phyloP scores from a whole-genome alignment of 1,139 yeast genomes.

The Diutina mesorugosa region DNA sequence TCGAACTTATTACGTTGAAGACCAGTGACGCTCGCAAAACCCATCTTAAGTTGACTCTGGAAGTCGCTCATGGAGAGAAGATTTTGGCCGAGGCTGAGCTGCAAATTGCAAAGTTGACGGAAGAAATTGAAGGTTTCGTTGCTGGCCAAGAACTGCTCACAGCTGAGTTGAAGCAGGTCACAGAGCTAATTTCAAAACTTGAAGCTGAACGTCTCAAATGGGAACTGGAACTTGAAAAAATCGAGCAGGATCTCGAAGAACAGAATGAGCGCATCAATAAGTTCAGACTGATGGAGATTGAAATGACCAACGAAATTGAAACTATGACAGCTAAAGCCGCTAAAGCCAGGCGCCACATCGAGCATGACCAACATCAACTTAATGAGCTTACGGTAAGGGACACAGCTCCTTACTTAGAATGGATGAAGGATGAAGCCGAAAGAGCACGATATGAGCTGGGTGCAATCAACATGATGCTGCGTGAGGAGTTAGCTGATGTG shows the following conservation, averaged over 20 bases:
- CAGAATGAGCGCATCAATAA: conserved; percentile 43
- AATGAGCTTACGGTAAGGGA: conserved; percentile 37
- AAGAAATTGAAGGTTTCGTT: neutral
- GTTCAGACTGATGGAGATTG: conserved; percentile 58
- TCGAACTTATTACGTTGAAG: conserved; percentile 48
- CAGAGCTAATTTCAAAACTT: conserved; percentile 18
- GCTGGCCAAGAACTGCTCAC: conserved; percentile 8
- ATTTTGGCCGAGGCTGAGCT: conserved; percentile 29
- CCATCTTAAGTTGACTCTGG: conserved; percentile 56
- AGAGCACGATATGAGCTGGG: conserved; percentile 21
- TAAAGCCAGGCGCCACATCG: conserved; percentile 26
- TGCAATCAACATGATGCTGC: conserved; percentile 27
- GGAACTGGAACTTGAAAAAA: conserved; percentile 22
- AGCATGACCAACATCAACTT: conserved; percentile 24
- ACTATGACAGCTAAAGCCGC: conserved; percentile 33
- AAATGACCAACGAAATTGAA: conserved; percentile 52
- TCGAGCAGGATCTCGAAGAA: conserved; percentile 36
- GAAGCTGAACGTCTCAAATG: conserved; percentile 14
- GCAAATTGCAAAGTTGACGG: conserved; percentile 14
- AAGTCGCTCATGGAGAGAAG: conserved; percentile 40
- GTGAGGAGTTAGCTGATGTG: conserved; percentile 39
- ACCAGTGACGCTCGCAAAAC: conserved; percentile 49
- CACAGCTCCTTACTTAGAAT: conserved; percentile 31
- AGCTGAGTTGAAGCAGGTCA: conserved; percentile 16
- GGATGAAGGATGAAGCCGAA: conserved; percentile 33